Evolutionary conservation across 2,329 filamentous ascomycete genomes (phyloP), one percentile per base, ranked within the genome.

Genomic region (Ceratocystis cubensis): DNA sequence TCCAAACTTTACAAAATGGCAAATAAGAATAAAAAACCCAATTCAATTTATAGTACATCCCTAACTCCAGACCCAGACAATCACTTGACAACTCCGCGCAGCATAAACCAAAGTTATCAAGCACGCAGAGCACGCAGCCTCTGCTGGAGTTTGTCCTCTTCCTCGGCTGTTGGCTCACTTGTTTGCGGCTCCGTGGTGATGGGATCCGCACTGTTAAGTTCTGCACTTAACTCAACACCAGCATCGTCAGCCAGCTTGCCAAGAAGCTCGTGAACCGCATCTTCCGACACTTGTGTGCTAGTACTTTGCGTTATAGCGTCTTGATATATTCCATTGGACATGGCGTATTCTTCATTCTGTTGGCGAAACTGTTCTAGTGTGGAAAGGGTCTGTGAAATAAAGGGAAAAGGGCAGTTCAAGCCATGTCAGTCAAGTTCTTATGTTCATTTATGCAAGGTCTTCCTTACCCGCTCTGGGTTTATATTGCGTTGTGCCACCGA

Each of bases 211-310:
- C 79, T 75, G 72, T 78, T 81, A 69, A 96, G 85, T 76, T 94
- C 89, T 73, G 88, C 83, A 70, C 85, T 85, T 69, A 96, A 79
- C 75, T 94, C 88, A 64, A 96, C 84, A 65, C 91, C 91, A 8
- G 89, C 90, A 75, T 95, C 91, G 75, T 96, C 91, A 69, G 91
- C 91, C 56, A 94, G 84, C 77, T 95, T 88, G 70, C 84, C 87
- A 76, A 96, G 88, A 69, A 96, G 78, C 70, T 90, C 86, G 75
- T 96, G 91, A 1, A 96, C 90, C 71, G 92, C 90, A 71, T 95
- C 91, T 74, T 96, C 76, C 78, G 89, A 77, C 78, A 92, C 75
- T 80, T 89, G 74, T 78, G 87, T 72, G 76, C 89, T 75, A 1
- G 91, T 95, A 46, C 88, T 88, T 69, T 88, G 87, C 25, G 84